Evolutionary conservation across 2,329 filamentous ascomycete genomes (phyloP).

Genomic region (Fusarium austroafricanum): DNA sequence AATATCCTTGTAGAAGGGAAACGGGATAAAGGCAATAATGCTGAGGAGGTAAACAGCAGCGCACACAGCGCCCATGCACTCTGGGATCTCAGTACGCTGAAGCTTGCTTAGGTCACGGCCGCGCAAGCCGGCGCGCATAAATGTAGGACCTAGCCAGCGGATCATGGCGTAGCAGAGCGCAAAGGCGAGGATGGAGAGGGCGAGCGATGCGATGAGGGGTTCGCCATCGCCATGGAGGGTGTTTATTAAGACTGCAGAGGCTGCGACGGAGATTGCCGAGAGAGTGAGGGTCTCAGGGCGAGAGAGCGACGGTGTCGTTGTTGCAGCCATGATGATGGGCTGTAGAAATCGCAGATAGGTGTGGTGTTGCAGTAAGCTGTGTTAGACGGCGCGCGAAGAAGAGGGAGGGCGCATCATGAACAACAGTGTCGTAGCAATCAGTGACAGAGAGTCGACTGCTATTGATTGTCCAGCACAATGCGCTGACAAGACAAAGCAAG

Average conservation of each 20-base stretch:
- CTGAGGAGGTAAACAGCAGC: constrained; percentile 91
- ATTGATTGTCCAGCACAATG: neutral
- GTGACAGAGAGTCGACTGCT: neutral
- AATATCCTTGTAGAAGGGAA: constrained; percentile 98
- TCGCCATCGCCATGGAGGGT: constrained; percentile 88
- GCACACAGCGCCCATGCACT: constrained; percentile 95
- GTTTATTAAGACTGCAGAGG: constrained; percentile 79
- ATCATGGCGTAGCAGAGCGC: constrained; percentile 85
- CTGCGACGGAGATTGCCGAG: constrained; percentile 73
- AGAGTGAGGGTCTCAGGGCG: constrained; percentile 65
- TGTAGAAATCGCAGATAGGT: neutral
- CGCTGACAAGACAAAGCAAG: neutral
- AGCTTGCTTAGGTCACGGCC: constrained; percentile 86
- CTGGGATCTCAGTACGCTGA: constrained; percentile 81
- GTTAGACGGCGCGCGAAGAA: constrained; percentile 8
- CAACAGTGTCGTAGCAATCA: neutral
- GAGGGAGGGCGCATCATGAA: constrained; percentile 32
- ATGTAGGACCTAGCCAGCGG: constrained; percentile 90
- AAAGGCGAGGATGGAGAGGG: constrained; percentile 88
- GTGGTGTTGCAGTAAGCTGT: neutral
- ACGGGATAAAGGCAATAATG: constrained; percentile 93
- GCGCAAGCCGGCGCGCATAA: constrained; percentile 88
- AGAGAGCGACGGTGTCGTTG: constrained; percentile 57
- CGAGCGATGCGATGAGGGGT: constrained; percentile 87
- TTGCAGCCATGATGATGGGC: constrained; percentile 45